These are phyloP conservation scores for Maudiozyma saulgeensis DNA, from an alignment of 805 yeast genomes.

Conservation along the genomic window DNA sequence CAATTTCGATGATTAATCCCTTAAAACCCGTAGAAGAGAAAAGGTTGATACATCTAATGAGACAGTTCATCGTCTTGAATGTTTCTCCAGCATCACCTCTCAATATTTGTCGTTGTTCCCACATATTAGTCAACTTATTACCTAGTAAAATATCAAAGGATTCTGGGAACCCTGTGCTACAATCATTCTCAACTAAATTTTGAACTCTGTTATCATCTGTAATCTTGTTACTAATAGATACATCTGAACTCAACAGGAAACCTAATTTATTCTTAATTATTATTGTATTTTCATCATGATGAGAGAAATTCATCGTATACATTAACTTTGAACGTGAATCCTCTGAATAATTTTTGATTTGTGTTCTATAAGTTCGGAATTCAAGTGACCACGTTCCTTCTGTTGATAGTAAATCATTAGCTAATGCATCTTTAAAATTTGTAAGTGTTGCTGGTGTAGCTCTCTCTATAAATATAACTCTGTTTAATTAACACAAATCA, in stretches of 20 bases:
- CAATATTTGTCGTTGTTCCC: slow-evolving; percentile 26
- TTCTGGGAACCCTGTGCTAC: slow-evolving; percentile 19
- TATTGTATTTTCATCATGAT: slow-evolving; percentile 17
- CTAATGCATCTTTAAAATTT: slow-evolving; percentile 23
- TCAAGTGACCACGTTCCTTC: slow-evolving; percentile 27
- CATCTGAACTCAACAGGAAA: slow-evolving; percentile 8
- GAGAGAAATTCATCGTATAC: slow-evolving; percentile 23
- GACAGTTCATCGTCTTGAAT: slow-evolving; percentile 13
- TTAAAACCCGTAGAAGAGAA: slow-evolving; percentile 28
- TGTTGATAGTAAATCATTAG: slow-evolving; percentile 16
- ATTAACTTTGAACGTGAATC: slow-evolving; percentile 17
- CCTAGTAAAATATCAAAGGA: slow-evolving; percentile 19
- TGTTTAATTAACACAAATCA: slow-evolving; percentile 2
- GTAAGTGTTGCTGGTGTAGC: slow-evolving; percentile 26
- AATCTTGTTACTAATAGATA: slow-evolving; percentile 7
- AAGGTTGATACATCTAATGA: slow-evolving; percentile 22
- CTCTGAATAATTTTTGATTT: slow-evolving; percentile 14
- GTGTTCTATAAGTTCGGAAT: slow-evolving; percentile 21
- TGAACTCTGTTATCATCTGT: background rate
- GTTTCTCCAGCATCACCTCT: slow-evolving; percentile 29
- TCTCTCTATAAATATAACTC: slow-evolving; percentile 25
- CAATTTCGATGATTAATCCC: slow-evolving; percentile 23
- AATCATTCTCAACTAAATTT: slow-evolving; percentile 11
- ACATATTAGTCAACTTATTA: slow-evolving; percentile 23
- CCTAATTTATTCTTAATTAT: slow-evolving; percentile 21